Percentiles rank a stretch among this genome's conserved stretches.
Evolutionary conservation across 768 basidiomycete species (phyloP).

Genomic region (Russula compacta): DNA sequence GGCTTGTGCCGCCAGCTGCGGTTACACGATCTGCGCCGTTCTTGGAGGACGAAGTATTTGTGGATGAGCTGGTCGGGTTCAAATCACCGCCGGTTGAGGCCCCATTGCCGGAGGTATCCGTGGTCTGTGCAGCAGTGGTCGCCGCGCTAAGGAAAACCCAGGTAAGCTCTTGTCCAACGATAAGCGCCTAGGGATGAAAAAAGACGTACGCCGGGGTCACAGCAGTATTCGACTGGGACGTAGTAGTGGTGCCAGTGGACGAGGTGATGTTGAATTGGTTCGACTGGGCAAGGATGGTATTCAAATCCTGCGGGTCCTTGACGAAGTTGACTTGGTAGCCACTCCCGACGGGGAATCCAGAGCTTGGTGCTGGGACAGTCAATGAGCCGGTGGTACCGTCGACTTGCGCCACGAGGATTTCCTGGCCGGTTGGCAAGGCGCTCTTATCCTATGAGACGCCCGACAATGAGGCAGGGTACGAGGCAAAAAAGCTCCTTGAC

Average conservation of each 20-base stretch:
- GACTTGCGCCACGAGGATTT: conserved; percentile 49
- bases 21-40: conserved; percentile 9
- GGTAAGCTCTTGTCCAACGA: neutral
- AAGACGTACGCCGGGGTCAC: neutral
- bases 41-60: neutral
- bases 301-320: conserved; percentile 35
- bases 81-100: neutral
- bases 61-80: conserved; percentile 8
- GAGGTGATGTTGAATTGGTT: conserved; percentile 43
- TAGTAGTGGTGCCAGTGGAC: conserved; percentile 10
- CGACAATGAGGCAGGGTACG: neutral
- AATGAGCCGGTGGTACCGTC: conserved; percentile 36
- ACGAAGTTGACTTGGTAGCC: conserved; percentile 70
- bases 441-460: conserved; percentile 22
- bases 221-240: conserved; percentile 4
- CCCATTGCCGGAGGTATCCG: neutral
- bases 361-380: conserved; percentile 44
- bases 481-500: neutral
- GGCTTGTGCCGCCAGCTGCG: neutral
- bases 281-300: conserved; percentile 65
- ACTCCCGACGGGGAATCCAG: conserved; percentile 55
- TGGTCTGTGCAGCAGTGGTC: neutral
- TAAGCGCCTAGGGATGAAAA: neutral
- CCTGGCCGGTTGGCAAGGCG: conserved; percentile 27
- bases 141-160: neutral